Evolutionary conservation across 2,329 filamentous ascomycete genomes (phyloP).

Genomic region (Blumeria graminis): DNA sequence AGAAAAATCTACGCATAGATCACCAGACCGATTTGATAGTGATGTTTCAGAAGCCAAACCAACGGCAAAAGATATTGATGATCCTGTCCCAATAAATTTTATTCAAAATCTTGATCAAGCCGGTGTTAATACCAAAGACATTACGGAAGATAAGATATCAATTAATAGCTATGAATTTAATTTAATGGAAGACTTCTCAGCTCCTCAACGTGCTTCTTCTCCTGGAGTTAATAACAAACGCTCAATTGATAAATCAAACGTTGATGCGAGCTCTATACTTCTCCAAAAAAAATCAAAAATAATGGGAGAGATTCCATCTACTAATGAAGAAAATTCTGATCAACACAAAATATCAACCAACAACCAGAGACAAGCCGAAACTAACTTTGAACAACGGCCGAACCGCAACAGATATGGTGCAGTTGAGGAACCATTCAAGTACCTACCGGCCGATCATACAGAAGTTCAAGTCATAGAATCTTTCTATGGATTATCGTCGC

Average conservation of each 20-base stretch:
- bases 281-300: constrained; percentile 25
- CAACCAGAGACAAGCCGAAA: neutral
- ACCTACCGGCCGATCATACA: constrained; percentile 46
- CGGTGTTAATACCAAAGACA: constrained; percentile 10
- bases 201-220: neutral
- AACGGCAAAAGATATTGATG: constrained; percentile 12
- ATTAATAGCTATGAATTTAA: neutral
- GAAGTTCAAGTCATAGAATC: constrained; percentile 54
- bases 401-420: constrained; percentile 18
- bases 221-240: constrained; percentile 14
- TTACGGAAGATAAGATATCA: neutral
- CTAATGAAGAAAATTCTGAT: constrained; percentile 8
- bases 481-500: constrained; percentile 65
- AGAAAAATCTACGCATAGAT: constrained; percentile 23
- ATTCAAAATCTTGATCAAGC: constrained; percentile 1
- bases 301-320: constrained; percentile 12
- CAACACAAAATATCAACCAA: constrained; percentile 11
- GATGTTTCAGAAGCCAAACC: constrained; percentile 18
- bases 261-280: constrained; percentile 6
- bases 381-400: neutral
- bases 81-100: constrained; percentile 10
- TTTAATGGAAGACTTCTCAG: neutral
- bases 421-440: constrained; percentile 86
- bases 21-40: constrained; percentile 17
- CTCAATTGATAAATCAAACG: constrained; percentile 1